Conservation (phyloP, 2,329 filamentous ascomycete species). For the Conoideocrella luteorostrata region DNA sequence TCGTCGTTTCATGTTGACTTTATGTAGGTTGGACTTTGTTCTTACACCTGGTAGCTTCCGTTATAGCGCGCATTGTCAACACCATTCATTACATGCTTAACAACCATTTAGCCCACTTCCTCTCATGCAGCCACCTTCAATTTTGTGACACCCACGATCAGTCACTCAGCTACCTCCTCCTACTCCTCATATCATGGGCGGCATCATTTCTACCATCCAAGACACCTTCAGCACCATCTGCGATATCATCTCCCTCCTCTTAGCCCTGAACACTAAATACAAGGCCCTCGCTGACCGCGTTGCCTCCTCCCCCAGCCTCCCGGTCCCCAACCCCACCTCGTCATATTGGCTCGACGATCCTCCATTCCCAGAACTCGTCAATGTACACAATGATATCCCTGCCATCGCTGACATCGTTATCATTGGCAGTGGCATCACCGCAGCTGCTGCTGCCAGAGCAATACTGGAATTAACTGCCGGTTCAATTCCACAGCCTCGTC, state of each 20-base stretch:
- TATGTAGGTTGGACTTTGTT: no score
- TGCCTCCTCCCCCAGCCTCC: conserved; percentile 30
- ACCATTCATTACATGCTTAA: no score
- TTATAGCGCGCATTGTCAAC: no score
- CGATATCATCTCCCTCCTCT: conserved; percentile 19
- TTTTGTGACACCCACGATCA: no score
- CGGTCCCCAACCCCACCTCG: conserved; percentile 32
- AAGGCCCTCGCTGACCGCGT: conserved; percentile 23
- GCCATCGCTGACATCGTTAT: conserved; percentile 40
- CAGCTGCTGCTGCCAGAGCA: conserved; percentile 24
- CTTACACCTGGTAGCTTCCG: no score
- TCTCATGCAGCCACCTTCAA: no score
- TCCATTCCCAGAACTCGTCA: conserved; percentile 34
- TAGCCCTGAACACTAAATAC: conserved; percentile 20
- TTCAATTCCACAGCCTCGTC: conserved; percentile 6
- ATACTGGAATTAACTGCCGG: conserved; percentile 19
- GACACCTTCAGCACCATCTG: conserved; percentile 16
- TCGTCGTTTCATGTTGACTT: no score
- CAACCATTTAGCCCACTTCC: no score
- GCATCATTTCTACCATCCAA: conserved; percentile 22
- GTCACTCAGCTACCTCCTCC: no score
- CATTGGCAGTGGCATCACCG: conserved; percentile 50
- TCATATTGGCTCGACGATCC: conserved; percentile 42
- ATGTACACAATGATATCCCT: conserved; percentile 27
- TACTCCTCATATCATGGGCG: conserved; percentile 22